These are phyloP conservation scores for Centaurea solstitialis DNA, from an alignment of 129 eudicot species.

Conservation along the genomic window DNA sequence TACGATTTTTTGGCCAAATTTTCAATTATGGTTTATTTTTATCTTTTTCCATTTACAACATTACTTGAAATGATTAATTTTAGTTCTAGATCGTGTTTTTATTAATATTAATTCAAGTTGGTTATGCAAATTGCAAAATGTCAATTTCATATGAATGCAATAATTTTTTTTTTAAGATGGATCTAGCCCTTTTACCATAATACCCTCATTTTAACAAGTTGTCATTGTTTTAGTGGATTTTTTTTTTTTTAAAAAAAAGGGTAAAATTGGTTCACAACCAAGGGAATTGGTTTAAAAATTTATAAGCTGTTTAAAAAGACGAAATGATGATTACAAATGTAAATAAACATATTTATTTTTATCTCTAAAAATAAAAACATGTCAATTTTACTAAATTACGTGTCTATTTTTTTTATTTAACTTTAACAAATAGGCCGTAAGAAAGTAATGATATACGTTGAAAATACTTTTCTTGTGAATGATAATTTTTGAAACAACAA, in stretches of 20 bases:
- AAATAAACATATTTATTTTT: not conserved
- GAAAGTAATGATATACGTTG: too few species aligned
- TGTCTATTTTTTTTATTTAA: too few species aligned
- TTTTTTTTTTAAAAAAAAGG: too few species aligned
- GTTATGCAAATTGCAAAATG: not conserved
- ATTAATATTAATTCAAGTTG: not conserved
- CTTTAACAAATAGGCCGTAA: too few species aligned
- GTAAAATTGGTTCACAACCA: not conserved
- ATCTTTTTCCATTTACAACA: not conserved
- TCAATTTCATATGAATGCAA: not conserved
- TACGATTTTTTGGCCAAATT: not conserved
- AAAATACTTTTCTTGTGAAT: too few species aligned
- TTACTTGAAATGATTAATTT: not conserved
- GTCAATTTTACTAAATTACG: too few species aligned
- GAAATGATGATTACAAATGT: too few species aligned
- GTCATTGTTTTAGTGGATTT: not conserved
- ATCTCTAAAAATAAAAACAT: too few species aligned
- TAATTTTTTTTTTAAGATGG: not conserved
- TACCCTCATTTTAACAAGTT: not conserved
- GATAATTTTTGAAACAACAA: too few species aligned
- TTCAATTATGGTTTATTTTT: not conserved
- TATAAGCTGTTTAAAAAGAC: too few species aligned
- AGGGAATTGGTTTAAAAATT: too few species aligned
- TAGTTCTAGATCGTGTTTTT: not conserved
- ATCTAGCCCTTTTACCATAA: not conserved